Evolutionary conservation across 2,329 filamentous ascomycete species (phyloP), one percentile per base, ranked within the genome.

Genomic region (Intubia oerlemansii): DNA sequence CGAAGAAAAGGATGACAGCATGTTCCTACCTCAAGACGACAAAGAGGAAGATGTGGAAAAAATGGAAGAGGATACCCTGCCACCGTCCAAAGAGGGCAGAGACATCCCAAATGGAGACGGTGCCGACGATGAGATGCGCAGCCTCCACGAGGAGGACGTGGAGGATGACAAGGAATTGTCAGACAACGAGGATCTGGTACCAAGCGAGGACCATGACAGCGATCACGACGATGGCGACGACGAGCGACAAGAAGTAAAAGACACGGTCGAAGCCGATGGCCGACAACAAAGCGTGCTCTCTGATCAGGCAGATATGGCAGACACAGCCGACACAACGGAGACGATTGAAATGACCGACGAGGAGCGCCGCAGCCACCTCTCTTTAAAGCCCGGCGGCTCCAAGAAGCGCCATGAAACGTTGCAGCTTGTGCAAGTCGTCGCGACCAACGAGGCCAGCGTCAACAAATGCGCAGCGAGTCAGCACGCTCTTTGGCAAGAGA

Each of bases 361-460:
- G 11, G 42, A 54, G 24, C 53, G 50, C 38, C 52, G 54, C 10
- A 49, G 46, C 7, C 41, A 50, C 17, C 41, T 44, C 30, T 52
- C 68, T 10, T 46, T 74, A 19, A 71, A 65, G 41, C 56, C 60
- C 10, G 46, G 53, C n/a, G 30, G 31, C 2, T 47, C 52, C 2
- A 65, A 47, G 39, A 59, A 61, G 31, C 75, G 70, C 41, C 58
- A 69, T 36, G 54, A 59, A 5, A 75, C 66, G 1, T 42, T 66
- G 5, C 53, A 60, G 17, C 49, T 74, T 2, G 49, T 57, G 31
- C 58, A 59, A 30, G 45, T 41, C n/a, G 36, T 71, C 4, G 48
- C 54, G 14, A 38, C 44, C 4, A 42, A 45, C 31, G 43, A 43
- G 26, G 38, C 37, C 5, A 29, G 35, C 12, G 39, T 47, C 18